These are phyloP conservation scores for Phytopythium litorale DNA, from an alignment of 352 stramenopile species.

Conservation along the genomic window DNA sequence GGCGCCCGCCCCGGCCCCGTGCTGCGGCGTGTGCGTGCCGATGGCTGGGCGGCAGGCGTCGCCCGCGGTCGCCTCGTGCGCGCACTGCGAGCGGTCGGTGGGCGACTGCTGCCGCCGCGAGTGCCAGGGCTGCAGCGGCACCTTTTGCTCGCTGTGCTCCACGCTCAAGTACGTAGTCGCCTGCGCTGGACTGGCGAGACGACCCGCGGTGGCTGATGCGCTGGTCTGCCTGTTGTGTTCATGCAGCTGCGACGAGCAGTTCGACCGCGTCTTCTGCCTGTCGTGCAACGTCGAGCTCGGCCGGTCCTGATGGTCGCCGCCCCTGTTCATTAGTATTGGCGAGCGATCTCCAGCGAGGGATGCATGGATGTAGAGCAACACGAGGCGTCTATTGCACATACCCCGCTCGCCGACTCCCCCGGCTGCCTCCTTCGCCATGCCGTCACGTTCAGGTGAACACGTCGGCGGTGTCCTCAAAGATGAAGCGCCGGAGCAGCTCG, in stretches of 20 bases:
- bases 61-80: conserved; percentile 28
- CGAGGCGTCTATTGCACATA: conserved; percentile 1
- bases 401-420: neutral
- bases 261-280: conserved; percentile 76
- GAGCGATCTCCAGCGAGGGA: neutral
- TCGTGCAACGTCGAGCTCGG: conserved; percentile 53
- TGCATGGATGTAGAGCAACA: conserved; percentile 3
- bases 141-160: conserved; percentile 79
- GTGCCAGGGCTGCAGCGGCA: conserved; percentile 44
- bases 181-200: neutral
- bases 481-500: conserved; percentile 48
- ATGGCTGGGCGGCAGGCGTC: conserved; percentile 13
- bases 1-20: conserved; percentile 2
- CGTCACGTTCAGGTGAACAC: conserved; percentile 31
- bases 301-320: conserved; percentile 8
- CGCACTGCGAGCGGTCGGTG: conserved; percentile 62
- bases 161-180: conserved; percentile 62
- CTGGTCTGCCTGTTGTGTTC: neutral
- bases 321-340: conserved; percentile 12
- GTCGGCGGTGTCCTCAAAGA: conserved; percentile 10
- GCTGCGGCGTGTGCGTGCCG: conserved; percentile 38
- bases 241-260: conserved; percentile 62
- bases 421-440: neutral
- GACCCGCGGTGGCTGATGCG: neutral
- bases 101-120: conserved; percentile 56